Percentiles rank a stretch among this genome's conserved stretches.
These are phyloP conservation scores for Selaginella tamariscina DNA, from an alignment of 75 land plant species.

Conservation along the genomic window DNA sequence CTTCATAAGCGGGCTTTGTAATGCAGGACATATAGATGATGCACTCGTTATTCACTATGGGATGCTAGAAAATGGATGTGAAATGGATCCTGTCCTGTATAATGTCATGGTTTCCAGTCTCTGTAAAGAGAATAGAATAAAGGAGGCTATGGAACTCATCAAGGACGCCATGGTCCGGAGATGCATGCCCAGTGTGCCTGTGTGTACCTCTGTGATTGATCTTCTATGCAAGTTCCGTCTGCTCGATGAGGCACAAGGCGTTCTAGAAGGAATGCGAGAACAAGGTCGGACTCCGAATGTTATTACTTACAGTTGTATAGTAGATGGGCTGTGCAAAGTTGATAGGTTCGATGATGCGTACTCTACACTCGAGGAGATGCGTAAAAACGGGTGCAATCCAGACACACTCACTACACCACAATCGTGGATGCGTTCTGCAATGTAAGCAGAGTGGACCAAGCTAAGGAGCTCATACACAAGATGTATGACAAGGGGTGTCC, in stretches of 20 bases:
- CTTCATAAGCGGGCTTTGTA: background rate
- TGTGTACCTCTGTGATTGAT: background rate
- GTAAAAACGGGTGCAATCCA: background rate
- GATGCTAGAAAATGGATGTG: background rate
- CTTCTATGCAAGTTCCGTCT: background rate
- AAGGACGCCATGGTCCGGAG: background rate
- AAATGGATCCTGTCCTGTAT: background rate
- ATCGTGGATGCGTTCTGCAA: background rate
- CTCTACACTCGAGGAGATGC: background rate
- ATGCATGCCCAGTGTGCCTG: background rate
- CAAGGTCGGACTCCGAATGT: background rate
- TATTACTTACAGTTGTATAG: background rate
- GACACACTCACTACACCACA: background rate
- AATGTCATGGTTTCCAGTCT: background rate
- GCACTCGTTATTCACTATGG: background rate
- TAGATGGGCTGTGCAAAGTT: background rate
- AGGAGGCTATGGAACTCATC: background rate
- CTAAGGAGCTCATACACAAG: background rate
- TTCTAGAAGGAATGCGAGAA: background rate
- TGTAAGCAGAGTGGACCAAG: background rate
- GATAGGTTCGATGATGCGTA: background rate
- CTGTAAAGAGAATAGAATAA: background rate
- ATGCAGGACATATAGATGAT: background rate
- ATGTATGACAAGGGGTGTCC: background rate
- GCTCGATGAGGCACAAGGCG: background rate